Percentiles rank a stretch among this genome's conserved stretches.
Evolutionary conservation across 2,329 filamentous ascomycete species (phyloP).

Genomic region (Curvularia spicifera): DNA sequence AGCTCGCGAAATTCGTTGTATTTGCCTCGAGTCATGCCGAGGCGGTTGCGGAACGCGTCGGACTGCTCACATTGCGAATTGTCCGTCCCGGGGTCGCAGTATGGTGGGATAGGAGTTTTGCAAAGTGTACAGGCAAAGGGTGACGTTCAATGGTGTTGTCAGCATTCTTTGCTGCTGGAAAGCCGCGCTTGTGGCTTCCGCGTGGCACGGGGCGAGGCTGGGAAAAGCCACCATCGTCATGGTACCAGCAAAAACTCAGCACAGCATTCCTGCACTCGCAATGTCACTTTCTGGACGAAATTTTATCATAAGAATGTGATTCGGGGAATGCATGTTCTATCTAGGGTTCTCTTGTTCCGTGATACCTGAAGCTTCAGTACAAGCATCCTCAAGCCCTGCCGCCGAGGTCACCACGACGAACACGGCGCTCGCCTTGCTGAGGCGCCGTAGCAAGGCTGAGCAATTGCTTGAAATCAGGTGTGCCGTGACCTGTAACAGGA

Average conservation of each 20-base stretch:
- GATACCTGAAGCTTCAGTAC: background rate
- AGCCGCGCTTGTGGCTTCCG: constrained; percentile 2
- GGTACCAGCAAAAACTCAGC: background rate
- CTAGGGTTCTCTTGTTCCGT: background rate
- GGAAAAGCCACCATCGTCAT: background rate
- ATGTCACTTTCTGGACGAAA: background rate
- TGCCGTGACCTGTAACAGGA: constrained; percentile 55
- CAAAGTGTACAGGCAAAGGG: background rate
- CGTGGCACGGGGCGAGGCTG: background rate
- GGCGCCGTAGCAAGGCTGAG: constrained; percentile 33
- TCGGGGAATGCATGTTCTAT: background rate
- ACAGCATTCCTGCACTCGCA: background rate
- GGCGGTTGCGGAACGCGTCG: background rate
- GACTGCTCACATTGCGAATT: background rate
- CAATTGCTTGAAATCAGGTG: constrained; percentile 46
- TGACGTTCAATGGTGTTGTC: background rate
- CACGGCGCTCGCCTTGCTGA: constrained; percentile 25
- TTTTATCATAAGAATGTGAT: background rate
- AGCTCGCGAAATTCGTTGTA: constrained; percentile 16
- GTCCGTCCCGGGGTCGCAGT: background rate
- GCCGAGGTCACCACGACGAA: constrained; percentile 11
- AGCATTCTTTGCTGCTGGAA: background rate
- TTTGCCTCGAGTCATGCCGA: background rate
- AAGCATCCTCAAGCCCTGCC: background rate
- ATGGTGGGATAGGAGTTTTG: background rate